Evolutionary conservation across 2,329 filamentous ascomycete genomes (phyloP), one percentile per base, ranked within the genome.

Genomic region (Fusarium armeniacum): DNA sequence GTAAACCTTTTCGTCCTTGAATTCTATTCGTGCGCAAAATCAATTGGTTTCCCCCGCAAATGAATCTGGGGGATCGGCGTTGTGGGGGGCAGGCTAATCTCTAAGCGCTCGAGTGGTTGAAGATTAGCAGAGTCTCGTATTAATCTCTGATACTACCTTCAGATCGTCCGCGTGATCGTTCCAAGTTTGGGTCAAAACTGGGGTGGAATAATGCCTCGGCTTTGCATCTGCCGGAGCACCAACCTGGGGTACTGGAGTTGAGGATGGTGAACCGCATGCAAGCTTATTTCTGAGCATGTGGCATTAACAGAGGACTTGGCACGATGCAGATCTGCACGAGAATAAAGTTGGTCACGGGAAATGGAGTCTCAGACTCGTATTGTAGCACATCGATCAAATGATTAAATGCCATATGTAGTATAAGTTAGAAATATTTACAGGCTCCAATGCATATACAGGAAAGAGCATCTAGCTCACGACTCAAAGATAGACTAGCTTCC

Each of bases 61-160:
- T 26, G 12, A 50, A 41, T 44, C 32, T 43, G 55, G 49, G 61
- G 56, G 63, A 66, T 66, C 63, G 55, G 49, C 63, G 11, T 43
- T 66, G 55, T 38, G 62, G 62, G 63, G 63, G 45, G 56, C 8
- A 26, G 18, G 8, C 7, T 24, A 16, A 4, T 3, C 13, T 52
- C 12, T 56, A 66, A 66, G 63, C 63, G 63, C 63, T 66, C 63
- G 56, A 66, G 43, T 66, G 24, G 40, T 58, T 63, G 26, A 11
- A 2, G 35, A 12, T n/a, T 16, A 24, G 6, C 5, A 13, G 22
- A 10, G 20, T n/a, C 18, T 63, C 43, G 30, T 57, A 20, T 38
- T 26, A 30, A 18, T 28, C 6, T 35, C 38, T 16, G 46, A 41
- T 64, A 8, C 51, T 22, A 65, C 59, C 36, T 64, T 16, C 8